These are phyloP conservation scores for Chrysanthemum seticuspe DNA, from an alignment of 129 eudicot genomes.

Conservation along the genomic window DNA sequence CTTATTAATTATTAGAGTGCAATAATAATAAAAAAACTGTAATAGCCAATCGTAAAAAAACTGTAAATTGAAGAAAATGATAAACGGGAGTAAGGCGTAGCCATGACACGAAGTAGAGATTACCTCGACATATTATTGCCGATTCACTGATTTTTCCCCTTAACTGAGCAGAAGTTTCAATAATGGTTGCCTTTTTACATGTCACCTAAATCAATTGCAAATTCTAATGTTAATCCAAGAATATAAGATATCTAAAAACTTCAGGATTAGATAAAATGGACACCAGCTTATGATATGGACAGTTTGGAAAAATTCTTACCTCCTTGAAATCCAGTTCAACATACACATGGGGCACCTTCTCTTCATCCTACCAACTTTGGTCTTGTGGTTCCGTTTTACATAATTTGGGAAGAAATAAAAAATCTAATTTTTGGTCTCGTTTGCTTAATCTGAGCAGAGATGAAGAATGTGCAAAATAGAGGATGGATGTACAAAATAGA, in stretches of 20 bases:
- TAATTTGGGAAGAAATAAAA: too few species aligned
- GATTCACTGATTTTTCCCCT: slow-evolving; percentile 68
- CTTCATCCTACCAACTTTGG: slow-evolving; percentile 65
- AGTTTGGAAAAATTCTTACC: slow-evolving; percentile 37
- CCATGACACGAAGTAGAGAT: slow-evolving; percentile 9
- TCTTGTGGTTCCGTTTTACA: too few species aligned
- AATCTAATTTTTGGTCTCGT: too few species aligned
- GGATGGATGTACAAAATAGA: too few species aligned
- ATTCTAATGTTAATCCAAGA: slow-evolving; percentile 1
- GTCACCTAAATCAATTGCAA: slow-evolving; percentile 58
- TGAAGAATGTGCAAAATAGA: too few species aligned
- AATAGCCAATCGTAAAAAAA: too few species aligned
- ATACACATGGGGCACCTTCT: slow-evolving; percentile 81
- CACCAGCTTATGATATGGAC: neutral
- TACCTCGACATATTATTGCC: slow-evolving; percentile 79
- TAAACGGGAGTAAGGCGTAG: slow-evolving; percentile 7
- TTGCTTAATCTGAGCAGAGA: too few species aligned
- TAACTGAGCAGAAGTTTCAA: slow-evolving; percentile 57
- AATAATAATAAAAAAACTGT: slow-evolving; percentile 1
- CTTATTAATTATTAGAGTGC: too few species aligned
- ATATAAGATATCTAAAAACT: neutral
- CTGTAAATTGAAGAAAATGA: neutral
- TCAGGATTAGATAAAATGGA: neutral
- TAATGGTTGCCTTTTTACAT: slow-evolving; percentile 79
- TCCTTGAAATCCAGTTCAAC: slow-evolving; percentile 96